Evolutionary conservation across 2,329 filamentous ascomycete genomes (phyloP).

Genomic region (Colletotrichum sp.): DNA sequence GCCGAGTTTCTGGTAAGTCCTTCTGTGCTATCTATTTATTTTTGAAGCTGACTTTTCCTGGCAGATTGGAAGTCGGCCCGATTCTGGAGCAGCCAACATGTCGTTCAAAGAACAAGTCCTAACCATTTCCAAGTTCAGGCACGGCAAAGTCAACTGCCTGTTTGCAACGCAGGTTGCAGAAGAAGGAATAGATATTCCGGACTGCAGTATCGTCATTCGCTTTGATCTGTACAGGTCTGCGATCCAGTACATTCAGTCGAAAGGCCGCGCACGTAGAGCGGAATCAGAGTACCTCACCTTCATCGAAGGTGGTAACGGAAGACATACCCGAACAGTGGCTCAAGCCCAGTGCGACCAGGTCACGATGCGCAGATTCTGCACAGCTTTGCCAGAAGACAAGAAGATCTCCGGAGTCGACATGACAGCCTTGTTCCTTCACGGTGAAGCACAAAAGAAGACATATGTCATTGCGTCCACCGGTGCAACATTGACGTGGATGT

Average conservation of each 20-base stretch:
- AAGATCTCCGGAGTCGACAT: slow-evolving; percentile 65
- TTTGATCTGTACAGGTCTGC: slow-evolving; percentile 90
- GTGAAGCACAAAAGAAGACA: slow-evolving; percentile 51
- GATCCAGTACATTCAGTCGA: slow-evolving; percentile 94
- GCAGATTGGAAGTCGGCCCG: slow-evolving; percentile 8
- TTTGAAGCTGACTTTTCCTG: neutral
- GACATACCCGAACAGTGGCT: slow-evolving; percentile 60
- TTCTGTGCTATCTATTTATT: neutral
- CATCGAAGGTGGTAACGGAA: slow-evolving; percentile 72
- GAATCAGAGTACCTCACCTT: slow-evolving; percentile 86
- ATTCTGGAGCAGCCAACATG: slow-evolving; percentile 35
- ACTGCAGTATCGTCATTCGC: slow-evolving; percentile 70
- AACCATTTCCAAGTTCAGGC: slow-evolving; percentile 69
- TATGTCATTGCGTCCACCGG: slow-evolving; percentile 71
- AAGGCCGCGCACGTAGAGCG: slow-evolving; percentile 80
- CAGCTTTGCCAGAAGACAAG: slow-evolving; percentile 75
- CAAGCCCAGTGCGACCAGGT: slow-evolving; percentile 66
- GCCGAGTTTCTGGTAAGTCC: slow-evolving; percentile 65
- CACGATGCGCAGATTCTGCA: slow-evolving; percentile 77
- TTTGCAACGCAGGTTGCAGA: slow-evolving; percentile 72
- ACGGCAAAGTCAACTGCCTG: slow-evolving; percentile 65
- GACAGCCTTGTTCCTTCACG: slow-evolving; percentile 59
- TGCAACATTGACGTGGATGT: slow-evolving; percentile 79
- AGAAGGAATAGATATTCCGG: slow-evolving; percentile 71
- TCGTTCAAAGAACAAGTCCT: slow-evolving; percentile 77